Evolutionary conservation across 306 rosid genomes (phyloP).

Genomic region (Dryas drummondii): DNA sequence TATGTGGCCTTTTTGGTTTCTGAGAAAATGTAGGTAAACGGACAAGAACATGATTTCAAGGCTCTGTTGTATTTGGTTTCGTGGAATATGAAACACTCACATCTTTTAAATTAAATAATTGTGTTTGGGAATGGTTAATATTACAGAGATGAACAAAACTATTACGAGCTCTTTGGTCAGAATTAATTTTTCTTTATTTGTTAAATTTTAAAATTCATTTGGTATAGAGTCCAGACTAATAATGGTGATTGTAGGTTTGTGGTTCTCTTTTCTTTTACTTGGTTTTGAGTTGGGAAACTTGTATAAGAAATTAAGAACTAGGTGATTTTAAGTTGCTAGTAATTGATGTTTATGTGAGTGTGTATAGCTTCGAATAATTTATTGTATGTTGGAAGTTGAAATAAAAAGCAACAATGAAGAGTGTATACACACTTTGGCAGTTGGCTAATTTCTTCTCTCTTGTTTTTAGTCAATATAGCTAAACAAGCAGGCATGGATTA

Average conservation of each 20-base stretch:
- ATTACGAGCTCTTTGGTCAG: not conserved
- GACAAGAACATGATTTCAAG: not conserved
- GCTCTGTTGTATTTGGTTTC: not conserved
- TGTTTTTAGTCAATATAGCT: too few relatives aligned
- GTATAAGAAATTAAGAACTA: not conserved
- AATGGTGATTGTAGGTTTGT: not conserved
- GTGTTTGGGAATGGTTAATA: not conserved
- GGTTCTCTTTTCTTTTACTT: not conserved
- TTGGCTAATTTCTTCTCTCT: too few relatives aligned
- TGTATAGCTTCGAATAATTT: not conserved
- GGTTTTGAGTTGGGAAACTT: not conserved
- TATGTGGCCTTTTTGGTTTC: not conserved
- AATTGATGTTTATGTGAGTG: not conserved
- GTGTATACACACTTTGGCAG: too few relatives aligned
- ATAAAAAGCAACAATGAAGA: not conserved
- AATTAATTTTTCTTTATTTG: not conserved
- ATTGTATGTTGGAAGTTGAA: not conserved
- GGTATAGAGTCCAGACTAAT: not conserved
- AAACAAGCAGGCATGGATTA: too few relatives aligned
- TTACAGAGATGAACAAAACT: not conserved
- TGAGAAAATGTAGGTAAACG: not conserved
- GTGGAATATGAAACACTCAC: not conserved
- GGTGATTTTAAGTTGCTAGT: not conserved
- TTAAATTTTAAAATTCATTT: not conserved
- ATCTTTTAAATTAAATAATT: not conserved